Base-by-base conservation (phyloP, 495 filamentous ascomycete genomes). In the Aspergillus biplanus region DNA sequence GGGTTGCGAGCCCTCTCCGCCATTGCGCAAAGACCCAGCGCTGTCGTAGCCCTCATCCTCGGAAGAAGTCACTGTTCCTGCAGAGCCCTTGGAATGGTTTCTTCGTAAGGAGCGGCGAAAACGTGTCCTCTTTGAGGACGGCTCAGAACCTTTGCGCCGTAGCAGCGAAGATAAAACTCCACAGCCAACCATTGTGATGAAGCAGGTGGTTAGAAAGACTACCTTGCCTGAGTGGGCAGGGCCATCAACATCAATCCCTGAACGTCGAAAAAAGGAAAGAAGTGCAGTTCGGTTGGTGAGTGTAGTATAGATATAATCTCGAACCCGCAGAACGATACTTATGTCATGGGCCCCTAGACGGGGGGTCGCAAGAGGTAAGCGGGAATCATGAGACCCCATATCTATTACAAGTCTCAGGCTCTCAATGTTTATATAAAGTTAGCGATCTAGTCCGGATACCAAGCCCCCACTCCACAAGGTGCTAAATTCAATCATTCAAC, bases 11-110 rank as follows among this genome's bases (percentile, higher is more conserved):
- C 63, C 53, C 6, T 74, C 68, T n/a, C 68, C 67, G 8, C 65
- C 71, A 69, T 70, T 69, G 6, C 69, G 73, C 56, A 77, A 61
- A n/a, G 77, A 78, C 11, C 69, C 74, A 54, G 70, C 75, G 62
- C 76, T 80, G 54, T 77, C 77, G 35, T 76, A 77, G 13, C 74
- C 76, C 21, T 82, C 78, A 54, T 82, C 79, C 48, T 80, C 79
- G 7, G 79, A 82, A 9, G 77, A 78, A 42, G 75, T 78, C 42
- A 78, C 62, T 1, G 71, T 76, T 33, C 64, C 71, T n/a, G 68
- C 63, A 7, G 77, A 75, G 6, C 63, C 66, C 48, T 73, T 78
- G 54, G 64, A 66, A 37, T 59, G 67, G 44, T 66, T 58, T 33
- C 74, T 77, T 55, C 69, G 73, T 7, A 61, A 16, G 12, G 61